These are phyloP conservation scores for Globisporangium spiculum DNA, from an alignment of 352 stramenopile species.

Conservation along the genomic window DNA sequence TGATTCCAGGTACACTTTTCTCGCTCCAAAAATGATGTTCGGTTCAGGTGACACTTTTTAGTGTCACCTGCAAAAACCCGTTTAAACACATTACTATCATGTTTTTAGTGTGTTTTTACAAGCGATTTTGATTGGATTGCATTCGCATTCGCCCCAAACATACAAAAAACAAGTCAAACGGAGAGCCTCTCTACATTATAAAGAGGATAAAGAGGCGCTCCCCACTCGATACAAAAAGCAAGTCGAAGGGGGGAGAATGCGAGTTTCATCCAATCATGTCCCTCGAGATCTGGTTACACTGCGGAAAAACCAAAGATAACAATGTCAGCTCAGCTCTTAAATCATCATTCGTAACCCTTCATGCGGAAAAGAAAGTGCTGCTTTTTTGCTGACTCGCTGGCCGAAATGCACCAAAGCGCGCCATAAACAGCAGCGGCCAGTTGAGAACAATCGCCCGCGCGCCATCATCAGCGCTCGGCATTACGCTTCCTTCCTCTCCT, in stretches of 20 bases:
- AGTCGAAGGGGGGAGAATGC: no score
- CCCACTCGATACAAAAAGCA: no score
- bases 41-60: no score
- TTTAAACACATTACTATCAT: no score
- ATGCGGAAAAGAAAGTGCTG: not conserved
- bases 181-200: no score
- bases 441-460: not conserved
- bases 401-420: not conserved
- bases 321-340: not conserved
- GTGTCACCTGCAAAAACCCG: no score
- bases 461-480: not conserved
- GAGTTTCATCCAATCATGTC: no score
- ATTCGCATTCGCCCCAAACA: no score
- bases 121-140: no score
- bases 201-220: no score
- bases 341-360: not conserved
- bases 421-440: not conserved
- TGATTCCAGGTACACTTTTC: conserved; percentile 12
- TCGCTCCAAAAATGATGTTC: not conserved
- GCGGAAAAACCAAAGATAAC: not conserved
- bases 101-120: no score
- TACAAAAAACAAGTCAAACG: no score
- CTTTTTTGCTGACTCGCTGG: not conserved
- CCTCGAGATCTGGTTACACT: not conserved
- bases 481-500: not conserved